These are phyloP conservation scores for Aspergillus sp. DNA, from an alignment of 2,329 filamentous ascomycete species.

Conservation along the genomic window DNA sequence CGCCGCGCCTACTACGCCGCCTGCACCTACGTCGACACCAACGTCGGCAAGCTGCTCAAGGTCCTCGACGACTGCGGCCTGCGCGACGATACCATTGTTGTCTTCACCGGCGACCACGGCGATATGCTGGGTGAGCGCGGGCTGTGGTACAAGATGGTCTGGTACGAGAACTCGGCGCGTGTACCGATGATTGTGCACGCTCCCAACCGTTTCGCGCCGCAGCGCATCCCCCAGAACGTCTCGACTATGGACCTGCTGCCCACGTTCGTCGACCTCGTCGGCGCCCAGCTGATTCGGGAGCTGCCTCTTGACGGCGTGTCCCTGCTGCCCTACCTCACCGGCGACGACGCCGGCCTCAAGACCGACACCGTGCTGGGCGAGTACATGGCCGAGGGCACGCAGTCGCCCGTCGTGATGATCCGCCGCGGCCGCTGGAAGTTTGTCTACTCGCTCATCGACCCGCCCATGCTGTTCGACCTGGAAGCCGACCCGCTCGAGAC, in stretches of 20 bases:
- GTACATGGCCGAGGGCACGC: slow-evolving; percentile 90
- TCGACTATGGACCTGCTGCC: slow-evolving; percentile 89
- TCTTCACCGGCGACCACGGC: slow-evolving; percentile 91
- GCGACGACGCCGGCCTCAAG: slow-evolving; percentile 47
- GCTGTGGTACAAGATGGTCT: slow-evolving; percentile 96
- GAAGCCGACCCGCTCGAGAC: slow-evolving; percentile 72
- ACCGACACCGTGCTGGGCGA: slow-evolving; percentile 90
- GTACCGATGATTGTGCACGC: slow-evolving; percentile 85
- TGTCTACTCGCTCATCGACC: slow-evolving; percentile 79
- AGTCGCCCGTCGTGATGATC: slow-evolving; percentile 92
- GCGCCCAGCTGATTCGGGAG: slow-evolving; percentile 64
- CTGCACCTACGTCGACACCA: slow-evolving; percentile 91
- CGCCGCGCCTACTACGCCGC: slow-evolving; percentile 89
- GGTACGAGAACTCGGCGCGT: slow-evolving; percentile 87
- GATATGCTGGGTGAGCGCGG: slow-evolving; percentile 94
- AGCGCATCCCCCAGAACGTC: slow-evolving; percentile 77
- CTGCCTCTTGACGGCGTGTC: slow-evolving; percentile 86
- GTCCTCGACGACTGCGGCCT: slow-evolving; percentile 77
- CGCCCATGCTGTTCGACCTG: slow-evolving; percentile 81
- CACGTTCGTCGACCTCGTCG: slow-evolving; percentile 80
- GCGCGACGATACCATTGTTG: slow-evolving; percentile 81
- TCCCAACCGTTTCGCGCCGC: slow-evolving; percentile 71
- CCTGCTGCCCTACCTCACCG: slow-evolving; percentile 71
- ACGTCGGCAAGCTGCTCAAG: slow-evolving; percentile 77
- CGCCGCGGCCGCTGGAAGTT: slow-evolving; percentile 88